Percentiles rank a stretch among this genome's conserved stretches.
Conservation (phyloP, 1,284 basidiomycete genomes). For the Ceraceosorus bombacis region DNA sequence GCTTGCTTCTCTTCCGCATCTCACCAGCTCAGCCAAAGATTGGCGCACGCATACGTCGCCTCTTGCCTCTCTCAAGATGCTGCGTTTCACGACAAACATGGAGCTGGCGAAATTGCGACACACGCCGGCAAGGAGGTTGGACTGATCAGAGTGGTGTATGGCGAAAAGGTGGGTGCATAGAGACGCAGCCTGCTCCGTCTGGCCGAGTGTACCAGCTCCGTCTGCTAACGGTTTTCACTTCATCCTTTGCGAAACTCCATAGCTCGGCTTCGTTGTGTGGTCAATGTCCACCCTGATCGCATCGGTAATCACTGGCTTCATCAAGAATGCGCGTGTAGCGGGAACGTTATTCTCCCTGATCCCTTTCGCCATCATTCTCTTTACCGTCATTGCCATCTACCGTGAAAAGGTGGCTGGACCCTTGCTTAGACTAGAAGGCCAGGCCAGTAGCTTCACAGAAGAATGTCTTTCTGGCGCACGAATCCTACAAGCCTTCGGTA, state of each 20-base stretch:
- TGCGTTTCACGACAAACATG: slow-evolving; percentile 50
- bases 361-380: slow-evolving; percentile 46
- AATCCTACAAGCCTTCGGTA: slow-evolving; percentile 51
- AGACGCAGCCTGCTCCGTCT: no score
- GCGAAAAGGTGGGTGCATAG: slow-evolving; percentile 39
- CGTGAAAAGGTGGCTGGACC: slow-evolving; percentile 40
- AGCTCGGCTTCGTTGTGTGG: slow-evolving; percentile 48
- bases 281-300: slow-evolving; percentile 42
- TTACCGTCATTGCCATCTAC: slow-evolving; percentile 42
- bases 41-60: slow-evolving; percentile 49
- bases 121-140: slow-evolving; percentile 50
- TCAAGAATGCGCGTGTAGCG: slow-evolving; percentile 47
- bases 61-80: slow-evolving; percentile 50
- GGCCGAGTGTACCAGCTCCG: no score
- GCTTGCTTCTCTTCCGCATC: slow-evolving; percentile 41
- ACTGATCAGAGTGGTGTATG: slow-evolving; percentile 48
- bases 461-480: slow-evolving; percentile 50
- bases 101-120: slow-evolving; percentile 51
- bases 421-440: slow-evolving; percentile 47
- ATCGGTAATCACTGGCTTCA: slow-evolving; percentile 48
- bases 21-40: slow-evolving; percentile 40
- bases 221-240: no score
- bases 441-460: slow-evolving; percentile 49
- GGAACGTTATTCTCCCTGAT: slow-evolving; percentile 50
- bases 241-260: no score